These are phyloP conservation scores for Hericium alpestre DNA, from an alignment of 768 basidiomycete species.

Conservation along the genomic window DNA sequence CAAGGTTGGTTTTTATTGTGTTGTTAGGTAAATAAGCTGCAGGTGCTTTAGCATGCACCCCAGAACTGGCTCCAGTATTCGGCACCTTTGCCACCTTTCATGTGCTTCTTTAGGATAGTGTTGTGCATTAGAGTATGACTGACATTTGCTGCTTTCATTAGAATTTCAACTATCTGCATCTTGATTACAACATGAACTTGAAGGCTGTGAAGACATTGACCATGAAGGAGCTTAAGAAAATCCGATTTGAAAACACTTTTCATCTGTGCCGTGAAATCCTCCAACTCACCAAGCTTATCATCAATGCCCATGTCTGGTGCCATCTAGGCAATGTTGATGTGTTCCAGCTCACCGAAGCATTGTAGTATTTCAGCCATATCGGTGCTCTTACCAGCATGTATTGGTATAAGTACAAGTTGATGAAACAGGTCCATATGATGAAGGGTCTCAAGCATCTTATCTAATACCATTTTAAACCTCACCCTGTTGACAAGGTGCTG, in stretches of 20 bases:
- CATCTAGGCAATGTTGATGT: conserved; percentile 97
- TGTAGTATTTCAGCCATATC: conserved; percentile 96
- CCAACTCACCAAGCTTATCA: conserved; percentile 94
- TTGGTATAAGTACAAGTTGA: conserved; percentile 99
- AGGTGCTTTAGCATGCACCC: too few species aligned
- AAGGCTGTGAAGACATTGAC: conserved; percentile 97
- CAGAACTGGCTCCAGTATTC: too few species aligned
- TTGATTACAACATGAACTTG: conserved; percentile 98
- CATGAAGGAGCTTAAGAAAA: conserved; percentile 99
- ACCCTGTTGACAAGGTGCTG: conserved; percentile 99
- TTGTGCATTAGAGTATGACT: background rate
- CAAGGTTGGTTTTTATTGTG: conserved; percentile 43
- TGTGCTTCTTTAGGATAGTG: too few species aligned
- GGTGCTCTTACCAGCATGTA: conserved; percentile 99
- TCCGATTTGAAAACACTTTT: conserved; percentile 99
- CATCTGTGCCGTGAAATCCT: conserved; percentile 96
- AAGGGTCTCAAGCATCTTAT: conserved; percentile 98
- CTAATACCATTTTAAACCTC: conserved; percentile 99
- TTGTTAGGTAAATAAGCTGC: too few species aligned
- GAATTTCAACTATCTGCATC: conserved; percentile 88
- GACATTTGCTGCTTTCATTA: conserved; percentile 22
- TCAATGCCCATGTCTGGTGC: conserved; percentile 98
- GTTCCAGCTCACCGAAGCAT: conserved; percentile 95
- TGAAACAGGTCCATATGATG: conserved; percentile 99
- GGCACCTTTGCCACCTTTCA: too few species aligned